Conservation (phyloP, 176 grass and related monocot genomes). For the Eleusine coracana region DNA sequence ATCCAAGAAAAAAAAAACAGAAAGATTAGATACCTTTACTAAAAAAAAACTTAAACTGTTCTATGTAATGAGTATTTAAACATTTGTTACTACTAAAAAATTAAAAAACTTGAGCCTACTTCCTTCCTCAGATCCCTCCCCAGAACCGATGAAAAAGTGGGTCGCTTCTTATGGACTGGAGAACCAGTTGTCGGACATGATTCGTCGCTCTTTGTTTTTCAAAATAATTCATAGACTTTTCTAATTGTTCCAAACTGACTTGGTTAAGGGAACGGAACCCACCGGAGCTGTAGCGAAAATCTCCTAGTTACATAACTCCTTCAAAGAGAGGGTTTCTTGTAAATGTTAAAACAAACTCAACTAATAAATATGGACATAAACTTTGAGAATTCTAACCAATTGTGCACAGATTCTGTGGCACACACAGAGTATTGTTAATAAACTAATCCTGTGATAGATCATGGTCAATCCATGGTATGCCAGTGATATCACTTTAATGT, state of each 20-base stretch:
- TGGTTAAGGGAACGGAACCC: too few species aligned
- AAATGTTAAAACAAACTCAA: constrained; percentile 10
- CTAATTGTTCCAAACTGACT: too few species aligned
- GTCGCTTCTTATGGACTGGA: too few species aligned
- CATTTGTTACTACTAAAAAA: neutral
- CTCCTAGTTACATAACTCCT: neutral
- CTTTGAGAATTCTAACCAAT: neutral
- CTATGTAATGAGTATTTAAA: neutral
- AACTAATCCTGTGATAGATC: neutral
- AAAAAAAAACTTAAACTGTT: neutral
- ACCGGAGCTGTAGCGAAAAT: too few species aligned
- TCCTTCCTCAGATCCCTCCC: too few species aligned
- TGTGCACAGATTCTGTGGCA: neutral
- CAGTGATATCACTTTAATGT: neutral
- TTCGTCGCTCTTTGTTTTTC: too few species aligned
- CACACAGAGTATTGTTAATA: neutral
- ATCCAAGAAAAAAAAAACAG: neutral
- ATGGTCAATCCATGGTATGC: neutral
- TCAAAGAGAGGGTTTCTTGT: constrained; percentile 11
- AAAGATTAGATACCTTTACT: neutral
- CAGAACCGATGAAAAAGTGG: too few species aligned
- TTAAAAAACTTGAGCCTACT: too few species aligned
- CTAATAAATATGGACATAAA: neutral
- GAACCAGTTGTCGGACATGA: too few species aligned
- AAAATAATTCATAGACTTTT: too few species aligned